These are phyloP conservation scores for Podosphaera aphanis DNA, from an alignment of 2,329 filamentous ascomycete species.

Conservation along the genomic window DNA sequence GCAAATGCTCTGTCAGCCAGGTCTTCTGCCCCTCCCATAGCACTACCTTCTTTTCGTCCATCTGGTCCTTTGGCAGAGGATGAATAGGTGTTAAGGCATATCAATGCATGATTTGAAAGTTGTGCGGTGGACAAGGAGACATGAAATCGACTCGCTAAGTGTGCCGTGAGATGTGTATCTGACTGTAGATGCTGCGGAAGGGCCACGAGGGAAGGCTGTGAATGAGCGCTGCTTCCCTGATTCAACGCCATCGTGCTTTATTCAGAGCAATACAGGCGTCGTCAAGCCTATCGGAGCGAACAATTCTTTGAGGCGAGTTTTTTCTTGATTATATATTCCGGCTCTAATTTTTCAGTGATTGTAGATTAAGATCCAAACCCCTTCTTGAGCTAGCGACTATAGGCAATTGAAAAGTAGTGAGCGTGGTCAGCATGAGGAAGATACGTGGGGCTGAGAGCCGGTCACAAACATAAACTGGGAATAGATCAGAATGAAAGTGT, in stretches of 20 bases:
- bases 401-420: neutral
- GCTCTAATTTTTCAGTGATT: neutral
- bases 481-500: slow-evolving; percentile 30
- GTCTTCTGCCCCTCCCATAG: slow-evolving; percentile 79
- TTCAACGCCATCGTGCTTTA: slow-evolving; percentile 1
- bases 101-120: slow-evolving; percentile 74
- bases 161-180: slow-evolving; percentile 57
- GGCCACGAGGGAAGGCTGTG: slow-evolving; percentile 66
- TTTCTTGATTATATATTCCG: neutral
- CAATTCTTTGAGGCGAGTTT: neutral
- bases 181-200: slow-evolving; percentile 65
- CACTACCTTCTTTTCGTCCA: slow-evolving; percentile 77
- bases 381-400: neutral
- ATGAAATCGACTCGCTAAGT: slow-evolving; percentile 77
- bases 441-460: neutral
- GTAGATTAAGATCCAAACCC: neutral
- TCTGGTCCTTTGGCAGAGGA: slow-evolving; percentile 70
- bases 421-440: neutral
- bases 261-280: neutral
- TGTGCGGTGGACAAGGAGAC: slow-evolving; percentile 68
- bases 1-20: slow-evolving; percentile 70
- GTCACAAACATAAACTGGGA: neutral
- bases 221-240: slow-evolving; percentile 32
- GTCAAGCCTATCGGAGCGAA: neutral
- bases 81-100: slow-evolving; percentile 86